Base-by-base conservation (phyloP, 352 stramenopile species). In the Plasmopara muralis region DNA sequence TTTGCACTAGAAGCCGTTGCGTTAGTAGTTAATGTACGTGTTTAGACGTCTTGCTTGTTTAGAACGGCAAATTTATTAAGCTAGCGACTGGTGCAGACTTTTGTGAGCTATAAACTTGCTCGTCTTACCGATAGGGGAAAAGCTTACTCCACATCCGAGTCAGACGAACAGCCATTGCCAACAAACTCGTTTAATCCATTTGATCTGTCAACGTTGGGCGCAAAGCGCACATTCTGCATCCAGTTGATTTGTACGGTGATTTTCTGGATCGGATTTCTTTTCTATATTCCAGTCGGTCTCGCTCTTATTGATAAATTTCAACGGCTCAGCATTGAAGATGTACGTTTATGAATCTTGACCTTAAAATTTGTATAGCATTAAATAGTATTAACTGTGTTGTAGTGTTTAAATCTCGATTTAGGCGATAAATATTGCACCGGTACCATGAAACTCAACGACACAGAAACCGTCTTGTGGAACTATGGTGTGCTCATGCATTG, bases 201-300 rank as follows among this genome's bases (percentile, higher is more conserved):
- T 40, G 50, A 60, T 47, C 20, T 56, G n/a, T 50, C 51, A 0
- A 62, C 54, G 34, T 72, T 61, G 33, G 66, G 28, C 48, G 55
- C 47, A 20, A 66, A 58, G 16, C 52, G 59, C 12, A 79, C 70
- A 38, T 70, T 72, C 33, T 50, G 53, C 55, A 54, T 75, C 33
- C 73, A 83, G 39, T n/a, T 61, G 0, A 56, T 58, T 15, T 77
- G 57, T 34, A 63, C 65, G 2, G 42, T 31, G 9, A 54, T 85
- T 39, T 89, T 89, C 54, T 75, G 81, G 46, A 60, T 85, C 43
- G 75, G 66, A 6, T 89, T 89, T 41, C 25, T 89, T 55, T 50
- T 89, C 3, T 89, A 87, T 34, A 62, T 89, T 18, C 77, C 77
- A n/a, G 66, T 89, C 34, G 75, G 75, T 4, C 52, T 87, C 14